Conservation (phyloP, 129 eudicot genomes). For the Pseudognaphalium luteoalbum region DNA sequence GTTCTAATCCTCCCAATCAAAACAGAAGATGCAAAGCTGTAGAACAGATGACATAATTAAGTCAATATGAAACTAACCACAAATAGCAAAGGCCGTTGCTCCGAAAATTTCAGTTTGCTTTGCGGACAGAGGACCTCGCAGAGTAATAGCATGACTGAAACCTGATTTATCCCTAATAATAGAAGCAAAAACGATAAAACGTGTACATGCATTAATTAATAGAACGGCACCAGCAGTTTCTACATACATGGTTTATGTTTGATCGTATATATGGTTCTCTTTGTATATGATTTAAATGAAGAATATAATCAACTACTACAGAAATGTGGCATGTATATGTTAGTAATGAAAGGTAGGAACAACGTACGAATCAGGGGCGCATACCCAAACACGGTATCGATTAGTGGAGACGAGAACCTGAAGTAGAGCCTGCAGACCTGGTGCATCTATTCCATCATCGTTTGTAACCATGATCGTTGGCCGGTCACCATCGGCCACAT, state of each 20-base stretch:
- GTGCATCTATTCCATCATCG: constrained; percentile 90
- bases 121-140: constrained; percentile 62
- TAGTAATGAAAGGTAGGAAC: background rate
- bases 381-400: constrained; percentile 59
- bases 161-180: constrained; percentile 74
- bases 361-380: constrained; percentile 88
- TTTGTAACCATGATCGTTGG: constrained; percentile 80
- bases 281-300: background rate
- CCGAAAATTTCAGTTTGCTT: constrained; percentile 69
- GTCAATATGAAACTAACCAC: constrained; percentile 49
- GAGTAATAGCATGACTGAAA: constrained; percentile 76
- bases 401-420: constrained; percentile 67
- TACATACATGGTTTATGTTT: no score
- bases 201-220: background rate
- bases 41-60: no score
- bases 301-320: background rate
- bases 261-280: no score
- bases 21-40: no score
- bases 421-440: constrained; percentile 75
- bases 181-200: background rate
- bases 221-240: no score
- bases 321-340: background rate
- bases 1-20: no score
- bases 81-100: constrained; percentile 80
- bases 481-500: constrained; percentile 29